phyloP scores from a whole-genome alignment of 2,329 filamentous ascomycete genomes.

The Ilyonectria destructans region DNA sequence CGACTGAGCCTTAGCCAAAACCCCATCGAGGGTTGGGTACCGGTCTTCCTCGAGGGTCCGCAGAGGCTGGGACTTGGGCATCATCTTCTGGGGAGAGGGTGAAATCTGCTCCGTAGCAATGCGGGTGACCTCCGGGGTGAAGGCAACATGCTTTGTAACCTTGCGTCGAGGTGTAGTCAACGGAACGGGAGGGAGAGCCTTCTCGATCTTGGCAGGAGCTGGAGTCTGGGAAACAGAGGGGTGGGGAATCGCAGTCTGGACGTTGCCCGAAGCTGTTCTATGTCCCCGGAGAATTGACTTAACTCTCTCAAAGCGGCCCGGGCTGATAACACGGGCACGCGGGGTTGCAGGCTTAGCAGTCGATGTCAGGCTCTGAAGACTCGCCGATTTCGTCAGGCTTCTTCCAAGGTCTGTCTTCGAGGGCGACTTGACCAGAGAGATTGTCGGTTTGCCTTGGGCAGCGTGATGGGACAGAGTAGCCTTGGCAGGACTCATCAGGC shows the following conservation, averaged over 20 bases:
- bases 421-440: slow-evolving; percentile 56
- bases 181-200: slow-evolving; percentile 67
- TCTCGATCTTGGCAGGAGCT: slow-evolving; percentile 62
- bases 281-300: slow-evolving; percentile 71
- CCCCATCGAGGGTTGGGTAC: slow-evolving; percentile 52
- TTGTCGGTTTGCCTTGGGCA: slow-evolving; percentile 48
- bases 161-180: slow-evolving; percentile 80
- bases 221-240: slow-evolving; percentile 65
- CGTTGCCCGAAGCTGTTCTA: slow-evolving; percentile 55
- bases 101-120: slow-evolving; percentile 61
- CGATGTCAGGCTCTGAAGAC: slow-evolving; percentile 61
- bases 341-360: slow-evolving; percentile 53
- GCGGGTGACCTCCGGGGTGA: slow-evolving; percentile 79
- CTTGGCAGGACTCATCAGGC: slow-evolving; percentile 84
- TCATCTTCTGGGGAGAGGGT: slow-evolving; percentile 71
- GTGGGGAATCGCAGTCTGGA: slow-evolving; percentile 66
- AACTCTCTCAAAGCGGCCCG: slow-evolving; percentile 69
- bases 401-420: slow-evolving; percentile 63
- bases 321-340: slow-evolving; percentile 62
- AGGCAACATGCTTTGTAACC: slow-evolving; percentile 82
- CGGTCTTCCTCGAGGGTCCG: slow-evolving; percentile 42
- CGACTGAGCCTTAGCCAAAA: slow-evolving; percentile 46
- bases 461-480: slow-evolving; percentile 74
- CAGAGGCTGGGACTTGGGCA: slow-evolving; percentile 61
- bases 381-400: slow-evolving; percentile 67